These are phyloP conservation scores for Aspergillus nanangensis DNA, from an alignment of 495 filamentous ascomycete genomes.

Conservation along the genomic window DNA sequence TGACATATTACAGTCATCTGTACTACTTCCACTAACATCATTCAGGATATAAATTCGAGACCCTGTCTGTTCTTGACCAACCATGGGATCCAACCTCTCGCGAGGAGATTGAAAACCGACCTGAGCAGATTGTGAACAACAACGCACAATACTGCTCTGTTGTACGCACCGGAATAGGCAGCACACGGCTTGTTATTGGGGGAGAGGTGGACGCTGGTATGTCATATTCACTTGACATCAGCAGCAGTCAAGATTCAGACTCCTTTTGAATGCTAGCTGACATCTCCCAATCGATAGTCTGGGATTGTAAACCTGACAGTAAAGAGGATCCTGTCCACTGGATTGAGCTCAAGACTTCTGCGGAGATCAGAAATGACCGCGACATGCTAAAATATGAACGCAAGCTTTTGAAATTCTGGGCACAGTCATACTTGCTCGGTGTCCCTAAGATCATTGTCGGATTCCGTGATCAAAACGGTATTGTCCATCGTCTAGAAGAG, in stretches of 20 bases:
- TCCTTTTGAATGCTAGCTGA: not conserved
- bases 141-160: constrained; percentile 92
- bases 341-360: constrained; percentile 90
- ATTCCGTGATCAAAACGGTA: constrained; percentile 71
- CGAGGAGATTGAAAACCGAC: constrained; percentile 72
- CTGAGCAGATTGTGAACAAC: constrained; percentile 71
- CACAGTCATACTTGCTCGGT: constrained; percentile 90
- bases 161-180: constrained; percentile 79
- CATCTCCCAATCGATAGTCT: constrained; percentile 48
- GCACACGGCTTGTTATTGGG: constrained; percentile 67
- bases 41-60: constrained; percentile 94
- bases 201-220: constrained; percentile 90
- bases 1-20: not conserved
- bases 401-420: constrained; percentile 93
- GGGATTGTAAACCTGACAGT: constrained; percentile 70
- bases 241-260: too few species aligned
- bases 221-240: constrained; percentile 24
- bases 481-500: constrained; percentile 66
- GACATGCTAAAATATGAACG: constrained; percentile 74
- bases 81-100: constrained; percentile 68
- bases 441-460: constrained; percentile 90
- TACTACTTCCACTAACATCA: constrained; percentile 10
- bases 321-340: constrained; percentile 71
- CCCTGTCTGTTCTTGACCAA: constrained; percentile 65
- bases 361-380: constrained; percentile 58